Conservation (phyloP, 2,329 filamentous ascomycete genomes). For the Cytospora piceicola region DNA sequence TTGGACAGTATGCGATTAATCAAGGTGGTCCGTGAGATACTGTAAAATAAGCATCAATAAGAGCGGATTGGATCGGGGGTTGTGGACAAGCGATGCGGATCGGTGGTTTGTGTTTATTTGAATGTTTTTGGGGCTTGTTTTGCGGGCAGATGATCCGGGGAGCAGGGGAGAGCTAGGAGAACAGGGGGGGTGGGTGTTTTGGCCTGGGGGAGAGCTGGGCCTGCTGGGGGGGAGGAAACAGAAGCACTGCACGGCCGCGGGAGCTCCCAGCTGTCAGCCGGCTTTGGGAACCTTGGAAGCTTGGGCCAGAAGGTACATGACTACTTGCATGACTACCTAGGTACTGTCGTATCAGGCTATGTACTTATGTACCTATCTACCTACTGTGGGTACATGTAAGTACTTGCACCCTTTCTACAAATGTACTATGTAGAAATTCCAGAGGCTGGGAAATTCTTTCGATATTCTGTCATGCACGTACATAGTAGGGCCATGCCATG, state of each 20-base stretch:
- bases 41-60: constrained; percentile 23
- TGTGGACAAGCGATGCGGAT: constrained; percentile 16
- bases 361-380: background rate
- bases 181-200: constrained; percentile 5
- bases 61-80: constrained; percentile 1
- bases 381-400: background rate
- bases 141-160: constrained; percentile 16
- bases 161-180: background rate
- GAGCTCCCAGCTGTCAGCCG: constrained; percentile 1
- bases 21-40: constrained; percentile 12
- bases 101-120: constrained; percentile 23
- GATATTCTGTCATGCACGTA: background rate
- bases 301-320: constrained; percentile 14
- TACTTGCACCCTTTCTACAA: constrained; percentile 6
- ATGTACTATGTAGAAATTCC: no score
- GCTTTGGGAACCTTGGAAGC: constrained; percentile 13
- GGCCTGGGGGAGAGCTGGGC: constrained; percentile 5
- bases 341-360: background rate
- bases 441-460: constrained; percentile 12
- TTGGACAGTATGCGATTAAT: constrained; percentile 15
- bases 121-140: constrained; percentile 13
- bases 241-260: constrained; percentile 1
- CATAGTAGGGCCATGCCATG: background rate
- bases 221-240: background rate
- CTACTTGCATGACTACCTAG: no score